Evolutionary conservation across 805 yeast species (phyloP), one percentile per base, ranked within the genome.

Genomic region (Candida patagonica): DNA sequence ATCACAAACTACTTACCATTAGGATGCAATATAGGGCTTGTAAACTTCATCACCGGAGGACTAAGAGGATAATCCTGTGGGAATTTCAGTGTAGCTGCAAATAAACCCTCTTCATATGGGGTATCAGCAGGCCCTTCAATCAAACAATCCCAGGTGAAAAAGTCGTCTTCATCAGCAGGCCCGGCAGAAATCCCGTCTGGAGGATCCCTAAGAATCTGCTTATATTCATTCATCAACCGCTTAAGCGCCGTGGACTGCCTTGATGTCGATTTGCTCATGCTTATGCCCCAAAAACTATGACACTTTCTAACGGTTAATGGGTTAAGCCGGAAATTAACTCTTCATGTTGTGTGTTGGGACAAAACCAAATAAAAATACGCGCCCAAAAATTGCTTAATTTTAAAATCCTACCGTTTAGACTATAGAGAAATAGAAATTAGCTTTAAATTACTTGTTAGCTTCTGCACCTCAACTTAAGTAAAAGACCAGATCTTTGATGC

Each of bases 101-200:
- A 85, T n/a, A 85, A 77, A 15, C 95, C 95, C 45, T 85, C 80
- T 52, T 83, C 94, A 53, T 82, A 85, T 6, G 88, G 82, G 0
- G 94, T 82, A 35, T 74, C 94, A 9, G 76, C 68, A 1, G 95
- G 95, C 1, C 95, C 95, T 49, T 79, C 86, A 32, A 85, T 62
- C 42, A 84, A 63, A 53, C 95, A 85, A 47, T 84, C 94, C 95
- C 95, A 85, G 21, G 68, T 66, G 44, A 82, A 80, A 38, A 85
- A 63, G 58, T 85, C 72, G 47, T 76, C 78, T 52, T 84, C 94
- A 17, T 73, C 63, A 3, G 77, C 67, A 0, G 98, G 98, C 1
- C 95, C 95, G 0, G 98, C 98, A 5, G 87, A 75, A 26, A 89
- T 84, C 1, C 98, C 98, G 23, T 94, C 96, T 0, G 96, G 95